A percentile compares a stretch with the other conserved stretches of the same genome.
Evolutionary conservation across 2,329 filamentous ascomycete species (phyloP).

Genomic region (Colletotrichum tanaceti): DNA sequence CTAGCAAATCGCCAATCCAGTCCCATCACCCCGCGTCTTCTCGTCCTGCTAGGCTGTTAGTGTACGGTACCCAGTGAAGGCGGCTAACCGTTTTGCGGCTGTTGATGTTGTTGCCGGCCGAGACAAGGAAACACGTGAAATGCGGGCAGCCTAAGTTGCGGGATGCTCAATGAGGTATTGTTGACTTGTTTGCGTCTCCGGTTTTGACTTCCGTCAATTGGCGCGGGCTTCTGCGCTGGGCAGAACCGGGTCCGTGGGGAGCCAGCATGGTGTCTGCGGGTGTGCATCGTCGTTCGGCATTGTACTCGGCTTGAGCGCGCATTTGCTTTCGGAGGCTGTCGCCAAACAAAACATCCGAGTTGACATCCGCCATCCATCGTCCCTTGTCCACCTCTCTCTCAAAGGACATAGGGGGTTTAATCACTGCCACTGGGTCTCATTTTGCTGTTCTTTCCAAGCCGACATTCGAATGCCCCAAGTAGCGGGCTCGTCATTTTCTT

Average conservation of each 20-base stretch:
- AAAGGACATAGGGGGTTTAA: neutral
- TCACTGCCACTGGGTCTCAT: neutral
- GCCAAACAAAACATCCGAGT: constrained; percentile 2
- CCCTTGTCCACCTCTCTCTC: neutral
- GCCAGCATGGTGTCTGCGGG: constrained; percentile 3
- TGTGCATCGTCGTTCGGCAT: constrained; percentile 24
- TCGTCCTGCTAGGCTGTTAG: neutral
- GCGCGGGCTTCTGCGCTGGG: neutral
- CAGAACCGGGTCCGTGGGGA: constrained; percentile 22
- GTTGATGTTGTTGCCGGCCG: constrained; percentile 15
- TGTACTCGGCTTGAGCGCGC: constrained; percentile 9
- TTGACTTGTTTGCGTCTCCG: constrained; percentile 13
- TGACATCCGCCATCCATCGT: neutral
- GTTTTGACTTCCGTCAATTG: constrained; percentile 25
- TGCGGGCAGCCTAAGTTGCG: constrained; percentile 22
- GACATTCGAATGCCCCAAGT: neutral
- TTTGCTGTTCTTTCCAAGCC: too few relatives aligned
- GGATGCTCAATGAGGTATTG: neutral
- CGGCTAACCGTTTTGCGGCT: constrained; percentile 8
- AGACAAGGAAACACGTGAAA: constrained; percentile 36
- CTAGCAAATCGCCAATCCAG: constrained; percentile 20
- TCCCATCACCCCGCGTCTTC: constrained; percentile 36
- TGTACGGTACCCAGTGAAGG: neutral
- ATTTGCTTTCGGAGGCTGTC: neutral
- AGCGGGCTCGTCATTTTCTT: neutral